phyloP scores from a whole-genome alignment of 2,329 filamentous ascomycete species.

The Colletotrichum godetiae region DNA sequence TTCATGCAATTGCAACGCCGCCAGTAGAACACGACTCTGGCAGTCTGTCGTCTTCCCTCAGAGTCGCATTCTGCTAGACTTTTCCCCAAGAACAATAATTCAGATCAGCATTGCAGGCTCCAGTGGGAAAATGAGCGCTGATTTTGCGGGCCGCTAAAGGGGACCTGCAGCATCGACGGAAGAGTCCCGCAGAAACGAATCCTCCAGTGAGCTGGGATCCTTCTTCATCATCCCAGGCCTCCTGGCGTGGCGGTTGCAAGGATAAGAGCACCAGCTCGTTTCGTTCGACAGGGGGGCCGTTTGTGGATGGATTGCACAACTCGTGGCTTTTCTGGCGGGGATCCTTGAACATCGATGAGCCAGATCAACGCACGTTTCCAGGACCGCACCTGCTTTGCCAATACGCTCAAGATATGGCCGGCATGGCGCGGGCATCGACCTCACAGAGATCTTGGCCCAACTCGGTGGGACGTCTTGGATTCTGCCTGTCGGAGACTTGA shows the following conservation, averaged over 20 bases:
- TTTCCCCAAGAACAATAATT: constrained; percentile 7
- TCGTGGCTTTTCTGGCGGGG: constrained; percentile 21
- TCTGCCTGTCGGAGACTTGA: constrained; percentile 1
- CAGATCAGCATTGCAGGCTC: constrained; percentile 16
- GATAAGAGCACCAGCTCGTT: constrained; percentile 11
- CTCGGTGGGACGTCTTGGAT: neutral
- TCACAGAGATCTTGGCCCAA: neutral
- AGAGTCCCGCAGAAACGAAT: constrained; percentile 20
- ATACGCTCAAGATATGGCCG: neutral
- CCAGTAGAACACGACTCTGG: constrained; percentile 8
- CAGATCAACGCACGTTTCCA: constrained; percentile 24
- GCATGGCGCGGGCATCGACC: constrained; percentile 12
- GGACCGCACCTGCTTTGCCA: constrained; percentile 1
- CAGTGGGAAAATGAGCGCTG: constrained; percentile 16
- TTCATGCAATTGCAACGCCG: constrained; percentile 30
- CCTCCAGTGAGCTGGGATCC: neutral
- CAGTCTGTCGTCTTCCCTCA: neutral
- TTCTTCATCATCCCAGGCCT: neutral
- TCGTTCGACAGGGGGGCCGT: constrained; percentile 10
- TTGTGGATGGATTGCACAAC: constrained; percentile 29
- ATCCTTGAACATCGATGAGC: neutral
- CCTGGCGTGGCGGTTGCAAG: constrained; percentile 12
- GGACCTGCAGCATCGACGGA: constrained; percentile 15
- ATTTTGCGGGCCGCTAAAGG: constrained; percentile 4
- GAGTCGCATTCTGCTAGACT: neutral